Percentiles rank a stretch among this genome's conserved stretches.
Conservation (phyloP, 2,329 filamentous ascomycete genomes). For the Hysterium pulicare region DNA sequence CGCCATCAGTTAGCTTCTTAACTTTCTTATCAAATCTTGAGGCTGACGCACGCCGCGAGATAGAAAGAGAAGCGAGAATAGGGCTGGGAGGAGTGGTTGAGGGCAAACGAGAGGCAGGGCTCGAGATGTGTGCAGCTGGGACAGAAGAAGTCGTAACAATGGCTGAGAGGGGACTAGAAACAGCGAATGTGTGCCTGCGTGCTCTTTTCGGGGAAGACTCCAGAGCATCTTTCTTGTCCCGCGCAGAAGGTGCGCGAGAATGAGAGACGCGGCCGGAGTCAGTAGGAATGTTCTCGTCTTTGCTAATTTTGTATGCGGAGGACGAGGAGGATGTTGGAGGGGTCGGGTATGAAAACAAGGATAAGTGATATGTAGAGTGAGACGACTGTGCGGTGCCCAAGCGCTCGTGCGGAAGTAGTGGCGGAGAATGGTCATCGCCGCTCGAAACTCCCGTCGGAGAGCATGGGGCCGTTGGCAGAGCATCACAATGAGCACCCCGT, state of each 20-base stretch:
- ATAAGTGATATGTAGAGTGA: constrained; percentile 13
- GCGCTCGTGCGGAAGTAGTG: constrained; percentile 36
- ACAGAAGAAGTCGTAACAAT: constrained; percentile 62
- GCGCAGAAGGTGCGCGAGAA: constrained; percentile 17
- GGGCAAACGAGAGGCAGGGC: constrained; percentile 56
- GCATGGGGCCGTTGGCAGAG: constrained; percentile 32
- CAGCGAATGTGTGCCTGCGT: constrained; percentile 34
- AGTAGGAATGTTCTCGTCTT: constrained; percentile 15
- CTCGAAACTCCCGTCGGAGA: constrained; percentile 19
- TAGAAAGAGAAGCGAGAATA: constrained; percentile 45
- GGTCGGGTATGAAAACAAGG: constrained; percentile 35
- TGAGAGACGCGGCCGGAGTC: constrained; percentile 14
- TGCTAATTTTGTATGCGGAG: constrained; percentile 28
- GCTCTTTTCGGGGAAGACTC: constrained; percentile 12
- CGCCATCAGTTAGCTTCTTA: constrained; percentile 85
- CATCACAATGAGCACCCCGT: constrained; percentile 6
- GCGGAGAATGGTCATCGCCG: constrained; percentile 20
- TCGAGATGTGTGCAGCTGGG: constrained; percentile 66
- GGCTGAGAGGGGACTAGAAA: constrained; percentile 58
- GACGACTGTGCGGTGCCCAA: constrained; percentile 6
- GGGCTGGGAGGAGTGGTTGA: constrained; percentile 54
- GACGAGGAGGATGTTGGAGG: constrained; percentile 41
- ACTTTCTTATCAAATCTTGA: constrained; percentile 66
- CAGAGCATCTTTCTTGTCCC: constrained; percentile 21
- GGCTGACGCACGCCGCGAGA: constrained; percentile 46